phyloP scores from a whole-genome alignment of 179 eudicot species.

The Spinacia oleracea region DNA sequence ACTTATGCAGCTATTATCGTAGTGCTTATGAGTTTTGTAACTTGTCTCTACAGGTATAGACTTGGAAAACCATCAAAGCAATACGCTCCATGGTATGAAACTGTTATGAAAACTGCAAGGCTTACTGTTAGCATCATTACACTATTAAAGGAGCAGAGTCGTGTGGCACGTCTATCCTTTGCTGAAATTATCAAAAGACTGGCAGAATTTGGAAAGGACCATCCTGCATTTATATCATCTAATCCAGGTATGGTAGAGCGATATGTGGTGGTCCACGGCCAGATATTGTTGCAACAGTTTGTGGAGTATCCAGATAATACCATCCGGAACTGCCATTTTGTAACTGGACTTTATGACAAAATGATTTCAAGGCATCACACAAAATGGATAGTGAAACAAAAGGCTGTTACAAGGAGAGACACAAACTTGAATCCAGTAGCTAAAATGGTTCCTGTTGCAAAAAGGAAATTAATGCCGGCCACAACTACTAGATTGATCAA shows the following conservation, averaged over 20 bases:
- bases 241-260: conserved; percentile 65
- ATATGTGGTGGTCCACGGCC: conserved; percentile 91
- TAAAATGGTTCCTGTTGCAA: conserved; percentile 59
- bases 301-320: conserved; percentile 75
- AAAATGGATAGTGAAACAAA: conserved; percentile 88
- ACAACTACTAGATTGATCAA: conserved; percentile 86
- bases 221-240: conserved; percentile 83
- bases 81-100: conserved; percentile 90
- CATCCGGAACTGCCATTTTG: conserved; percentile 71
- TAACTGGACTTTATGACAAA: conserved; percentile 61
- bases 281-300: conserved; percentile 90
- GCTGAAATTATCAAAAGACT: conserved; percentile 46
- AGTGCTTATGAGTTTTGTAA: no score
- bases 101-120: conserved; percentile 82
- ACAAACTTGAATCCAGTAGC: conserved; percentile 84
- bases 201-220: conserved; percentile 60
- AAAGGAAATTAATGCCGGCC: conserved; percentile 83
- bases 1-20: no score
- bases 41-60: conserved; percentile 61
- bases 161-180: conserved; percentile 77
- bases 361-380: conserved; percentile 90
- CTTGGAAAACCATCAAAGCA: conserved; percentile 97
- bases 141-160: conserved; percentile 77
- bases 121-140: conserved; percentile 77
- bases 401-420: conserved; percentile 49